Evolutionary conservation across 768 basidiomycete species (phyloP).

Genomic region (Butyriboletus loyo): DNA sequence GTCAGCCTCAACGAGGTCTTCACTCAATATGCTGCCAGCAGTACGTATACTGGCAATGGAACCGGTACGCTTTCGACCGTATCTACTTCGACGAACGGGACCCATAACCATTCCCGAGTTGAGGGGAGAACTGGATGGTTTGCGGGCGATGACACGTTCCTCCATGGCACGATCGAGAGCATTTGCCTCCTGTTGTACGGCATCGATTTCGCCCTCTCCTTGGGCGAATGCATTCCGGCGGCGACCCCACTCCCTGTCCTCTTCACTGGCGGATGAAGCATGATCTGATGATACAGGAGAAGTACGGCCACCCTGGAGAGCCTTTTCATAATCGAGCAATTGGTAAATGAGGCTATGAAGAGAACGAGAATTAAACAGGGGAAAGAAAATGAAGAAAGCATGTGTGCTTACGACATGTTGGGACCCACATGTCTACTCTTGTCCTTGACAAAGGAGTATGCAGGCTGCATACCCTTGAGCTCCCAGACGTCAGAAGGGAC

Average conservation of each 20-base stretch:
- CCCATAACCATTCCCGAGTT: conserved; percentile 68
- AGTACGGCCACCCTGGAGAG: conserved; percentile 47
- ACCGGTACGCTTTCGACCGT: conserved; percentile 67
- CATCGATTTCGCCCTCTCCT: conserved; percentile 46
- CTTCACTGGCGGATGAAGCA: conserved; percentile 53
- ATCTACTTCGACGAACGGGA: conserved; percentile 60
- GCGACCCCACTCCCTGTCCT: conserved; percentile 81
- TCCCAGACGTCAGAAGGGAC: conserved; percentile 77
- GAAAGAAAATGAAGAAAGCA: conserved; percentile 22
- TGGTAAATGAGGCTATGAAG: conserved; percentile 82
- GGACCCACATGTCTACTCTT: conserved; percentile 87
- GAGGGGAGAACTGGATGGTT: conserved; percentile 63
- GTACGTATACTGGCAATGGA: conserved; percentile 74
- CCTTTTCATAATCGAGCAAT: conserved; percentile 86
- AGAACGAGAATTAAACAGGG: conserved; percentile 21
- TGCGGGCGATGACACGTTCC: conserved; percentile 73
- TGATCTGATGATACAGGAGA: conserved; percentile 54
- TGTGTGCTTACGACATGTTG: conserved; percentile 83
- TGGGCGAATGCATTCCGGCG: conserved; percentile 51
- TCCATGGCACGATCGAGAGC: conserved; percentile 88
- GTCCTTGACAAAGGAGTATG: conserved; percentile 86
- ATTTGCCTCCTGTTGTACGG: conserved; percentile 73
- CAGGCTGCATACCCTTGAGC: conserved; percentile 84
- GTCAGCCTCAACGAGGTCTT: conserved; percentile 79
- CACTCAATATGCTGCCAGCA: conserved; percentile 67